Evolutionary conservation across 2,329 filamentous ascomycete species (phyloP), one percentile per base, ranked within the genome.

Genomic region (Fusarium nurragi): DNA sequence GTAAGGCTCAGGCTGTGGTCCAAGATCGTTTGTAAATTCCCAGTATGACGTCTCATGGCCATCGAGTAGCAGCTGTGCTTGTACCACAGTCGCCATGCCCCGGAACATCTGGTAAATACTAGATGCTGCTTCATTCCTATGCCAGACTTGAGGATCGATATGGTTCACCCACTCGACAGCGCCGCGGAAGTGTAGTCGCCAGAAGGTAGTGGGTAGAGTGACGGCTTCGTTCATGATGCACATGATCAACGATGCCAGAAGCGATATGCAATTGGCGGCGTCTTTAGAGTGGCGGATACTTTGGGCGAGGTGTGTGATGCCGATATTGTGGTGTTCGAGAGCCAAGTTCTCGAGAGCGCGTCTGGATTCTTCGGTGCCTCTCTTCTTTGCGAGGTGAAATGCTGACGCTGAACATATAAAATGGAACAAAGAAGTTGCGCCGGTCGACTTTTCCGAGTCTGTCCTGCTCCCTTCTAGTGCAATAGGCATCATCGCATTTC

Each of bases 161-260:
- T 71, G 69, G 16, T 71, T 71, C 7, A 71, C 69, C 69, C 69
- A 71, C 21, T 71, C 69, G 2, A 71, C 67, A 0, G 69, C 67
- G 1, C 69, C 69, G 0, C 69, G 65, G 13, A 71, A 67, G 51
- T 71, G 69, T 13, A 70, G 23, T 0, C 65, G 67, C 69, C 69
- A 71, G 22, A 71, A 71, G 0, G 60, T 60, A 1, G 69, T 68
- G 0, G 69, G 69, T 2, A 70, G 16, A 0, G 69, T 70, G n/a
- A 71, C 67, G 4, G 68, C 69, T 40, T 71, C 69, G 14, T 70
- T 71, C 22, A 70, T 48, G 13, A 71, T 69, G 9, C 69, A 71
- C 14, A 71, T 62, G 13, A 71, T 62, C 0, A 71, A 44, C 2
- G 69, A 68, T 10, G 69, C 69, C 1, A 71, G 44, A 0, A 71